phyloP scores from a whole-genome alignment of 257 asterid genomes.

The Mentha longifolia region DNA sequence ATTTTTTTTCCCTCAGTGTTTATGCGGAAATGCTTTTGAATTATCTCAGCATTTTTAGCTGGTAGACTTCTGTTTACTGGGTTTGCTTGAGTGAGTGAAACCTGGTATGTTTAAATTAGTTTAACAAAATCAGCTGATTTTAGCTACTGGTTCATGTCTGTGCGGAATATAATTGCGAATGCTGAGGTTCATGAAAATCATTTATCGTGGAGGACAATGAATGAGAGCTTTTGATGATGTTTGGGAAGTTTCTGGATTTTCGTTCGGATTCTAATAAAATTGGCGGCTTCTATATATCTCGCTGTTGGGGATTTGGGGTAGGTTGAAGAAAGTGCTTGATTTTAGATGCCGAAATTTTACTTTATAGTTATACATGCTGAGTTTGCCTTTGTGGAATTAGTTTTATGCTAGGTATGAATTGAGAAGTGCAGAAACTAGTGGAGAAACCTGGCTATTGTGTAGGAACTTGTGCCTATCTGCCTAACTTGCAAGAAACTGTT shows the following conservation, averaged over 20 bases:
- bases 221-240: slow-evolving; percentile 5
- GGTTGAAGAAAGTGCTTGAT: slow-evolving; percentile 17
- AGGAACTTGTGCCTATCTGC: background rate
- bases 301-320: slow-evolving; percentile 20
- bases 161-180: slow-evolving; percentile 9
- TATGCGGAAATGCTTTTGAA: slow-evolving; percentile 3
- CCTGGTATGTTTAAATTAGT: slow-evolving; percentile 13
- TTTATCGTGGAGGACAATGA: slow-evolving; percentile 18
- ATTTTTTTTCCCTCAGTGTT: background rate
- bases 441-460: slow-evolving; percentile 10
- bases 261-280: background rate
- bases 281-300: slow-evolving; percentile 16
- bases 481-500: slow-evolving; percentile 2
- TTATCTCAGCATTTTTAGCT: slow-evolving; percentile 13
- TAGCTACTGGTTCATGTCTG: slow-evolving; percentile 12
- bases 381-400: slow-evolving; percentile 2
- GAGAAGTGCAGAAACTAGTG: background rate
- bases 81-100: slow-evolving; percentile 13
- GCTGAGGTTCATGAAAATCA: slow-evolving; percentile 19
- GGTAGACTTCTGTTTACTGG: slow-evolving; percentile 2
- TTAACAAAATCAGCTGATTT: slow-evolving; percentile 23
- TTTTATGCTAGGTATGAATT: background rate
- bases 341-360: slow-evolving; percentile 3
- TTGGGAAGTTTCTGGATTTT: background rate
- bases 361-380: slow-evolving; percentile 7